Evolutionary conservation across 2,329 filamentous ascomycete species (phyloP), one percentile per base, ranked within the genome.

Genomic region (Paecilomyces formosus): DNA sequence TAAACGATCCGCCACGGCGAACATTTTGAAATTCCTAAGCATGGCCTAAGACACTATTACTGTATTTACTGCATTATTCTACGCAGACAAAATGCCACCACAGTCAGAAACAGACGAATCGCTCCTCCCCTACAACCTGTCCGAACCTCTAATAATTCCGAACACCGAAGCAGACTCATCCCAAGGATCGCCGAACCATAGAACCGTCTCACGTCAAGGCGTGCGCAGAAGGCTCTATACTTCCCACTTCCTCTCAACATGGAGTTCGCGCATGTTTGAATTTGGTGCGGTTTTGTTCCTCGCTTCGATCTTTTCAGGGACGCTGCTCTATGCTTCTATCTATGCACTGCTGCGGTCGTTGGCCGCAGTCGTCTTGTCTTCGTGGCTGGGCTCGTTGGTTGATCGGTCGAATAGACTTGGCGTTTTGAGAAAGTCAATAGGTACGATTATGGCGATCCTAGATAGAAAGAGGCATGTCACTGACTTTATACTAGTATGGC

Each of bases 261-360:
- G 83, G 82, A 88, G 87, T 69, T 82, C 84, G 0, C 81, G 85
- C 21, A 73, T 84, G 57, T 88, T 87, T 61, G 84, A 88, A 66
- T 87, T 87, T 58, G 85, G 79, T 30, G 80, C 82, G 5, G 81
- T 87, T 4, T 74, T 86, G 5, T 86, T 81, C 68, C 74, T 86
- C 9, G 82, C 83, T 0, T 70, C 77, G 0, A 78, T 83, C 53
- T 86, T 78, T 63, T 81, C 81, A 0, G 73, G 77, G 0, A 89
- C 86, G 0, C 74, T 91, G 22, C 77, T 88, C 22, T 87, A 84
- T 35, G 79, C 86, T 58, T 89, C 87, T 0, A 73, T 87, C n/a
- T 91, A 90, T 66, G 88, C 88, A 0, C 72, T 90, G 6, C 75
- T 80, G 4, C 82, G 88, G 22, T 79, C 82, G 5, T 72, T 78